Evolutionary conservation across 139 green algal genomes (phyloP), one percentile per base, ranked within the genome.

Genomic region (Picochlorum sp.): DNA sequence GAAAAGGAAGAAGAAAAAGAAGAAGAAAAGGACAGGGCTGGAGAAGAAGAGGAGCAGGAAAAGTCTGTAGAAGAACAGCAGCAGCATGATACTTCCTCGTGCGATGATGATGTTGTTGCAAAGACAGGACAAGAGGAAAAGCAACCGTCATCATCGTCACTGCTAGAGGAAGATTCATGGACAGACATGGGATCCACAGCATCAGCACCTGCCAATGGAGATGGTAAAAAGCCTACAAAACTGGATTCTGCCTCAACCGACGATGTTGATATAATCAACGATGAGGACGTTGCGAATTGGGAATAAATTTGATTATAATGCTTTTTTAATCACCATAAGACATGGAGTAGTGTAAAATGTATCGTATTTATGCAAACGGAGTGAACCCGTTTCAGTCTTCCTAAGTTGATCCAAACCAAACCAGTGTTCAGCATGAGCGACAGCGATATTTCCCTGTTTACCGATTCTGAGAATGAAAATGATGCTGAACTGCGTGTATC

Each of bases 391-490:
- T 41, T 41, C 7, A 41, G 7, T 41, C 34, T 41, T 41, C 34
- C 8, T 11, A 41, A 41, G 8, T 41, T 41, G 34, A 4, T 41
- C 34, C 6, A 41, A 41, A 13, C 34, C 6, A 41, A 41, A 13
- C 8, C 34, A 11, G 34, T 41, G 9, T 41, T 41, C 34, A 21
- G 5, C 16, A 54, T 54, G 47, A 54, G 47, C 47, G 47, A 54
- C 47, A 54, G 47, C 47, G 47, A 54, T 54, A 54, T 54, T 54
- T 54, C 47, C 18, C 47, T 54, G 9, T 21, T 54, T 20, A 54
- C 18, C 10, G 47, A 54, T 9, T 54, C 47, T 20, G n/a, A 21
- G 18, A 24, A 20, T 26, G 47, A 54, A 20, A 21, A 20, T 9
- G 47, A 54, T 21, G 11, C 16, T 20, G 47, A 20, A 21, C 18